Evolutionary conservation across 2,329 filamentous ascomycete species (phyloP), one percentile per base, ranked within the genome.

Genomic region (Pyrenophora seminiperda): DNA sequence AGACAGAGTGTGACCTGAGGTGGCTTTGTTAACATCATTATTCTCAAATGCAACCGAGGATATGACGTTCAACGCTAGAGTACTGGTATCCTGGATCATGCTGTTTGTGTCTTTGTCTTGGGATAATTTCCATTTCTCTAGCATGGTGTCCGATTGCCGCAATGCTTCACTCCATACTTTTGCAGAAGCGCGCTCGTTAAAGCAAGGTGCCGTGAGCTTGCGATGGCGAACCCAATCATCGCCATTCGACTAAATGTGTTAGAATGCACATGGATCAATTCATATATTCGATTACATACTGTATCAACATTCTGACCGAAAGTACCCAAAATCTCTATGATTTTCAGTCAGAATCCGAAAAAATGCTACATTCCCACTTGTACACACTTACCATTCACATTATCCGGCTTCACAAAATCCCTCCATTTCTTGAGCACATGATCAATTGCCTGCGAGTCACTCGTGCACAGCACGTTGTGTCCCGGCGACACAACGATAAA

Each of bases 101-200:
- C 20, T 60, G 7, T 50, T 33, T 1, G 69, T 48, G 3, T 52
- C 56, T n/a, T 41, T 54, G 24, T 63, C 63, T 66, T 36, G 59
- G 34, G n/a, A 59, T 30, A 48, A 54, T 7, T 59, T 40, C 66
- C 63, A 70, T 7, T 54, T 45, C 1, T 34, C 27, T 7, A 62
- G 44, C 45, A 68, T 54, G 4, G 41, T 32, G 5, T 50, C 17
- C 0, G 86, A 81, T 73, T 91, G 88, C 30, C 73, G 68, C 49
- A 86, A 75, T 1, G 80, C 77, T 63, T 88, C 83, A 11, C 73
- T 72, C 73, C 85, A 89, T 2, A 79, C 76, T 3, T 73, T 52
- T 4, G 53, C 53, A 27, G 72, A 76, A 31, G 72, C 75, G 32
- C 71, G 68, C 50, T 80, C 76, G 33, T 75, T 77, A 61, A 80